phyloP scores from a whole-genome alignment of 768 basidiomycete species.

The Dioszegia hungarica region DNA sequence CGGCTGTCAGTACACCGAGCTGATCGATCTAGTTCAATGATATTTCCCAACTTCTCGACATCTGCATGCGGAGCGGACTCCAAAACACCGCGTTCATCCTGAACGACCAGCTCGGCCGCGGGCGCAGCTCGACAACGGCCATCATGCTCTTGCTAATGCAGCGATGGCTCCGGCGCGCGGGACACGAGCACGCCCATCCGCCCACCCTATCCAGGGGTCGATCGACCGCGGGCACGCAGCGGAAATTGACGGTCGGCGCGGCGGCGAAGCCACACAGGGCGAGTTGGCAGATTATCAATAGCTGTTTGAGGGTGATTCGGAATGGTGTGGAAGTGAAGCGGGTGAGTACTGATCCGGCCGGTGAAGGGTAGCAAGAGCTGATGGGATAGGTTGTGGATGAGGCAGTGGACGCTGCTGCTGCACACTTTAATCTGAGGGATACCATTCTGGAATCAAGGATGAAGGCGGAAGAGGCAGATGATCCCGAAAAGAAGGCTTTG shows the following conservation, averaged over 20 bases:
- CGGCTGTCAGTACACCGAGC: not conserved
- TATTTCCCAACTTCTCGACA: slow-evolving; percentile 58
- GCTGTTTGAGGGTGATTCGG: slow-evolving; percentile 72
- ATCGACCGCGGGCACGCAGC: slow-evolving; percentile 1
- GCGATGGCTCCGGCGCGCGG: slow-evolving; percentile 59
- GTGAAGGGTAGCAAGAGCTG: not conserved
- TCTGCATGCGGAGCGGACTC: slow-evolving; percentile 66
- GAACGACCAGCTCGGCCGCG: slow-evolving; percentile 88
- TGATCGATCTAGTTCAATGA: slow-evolving; percentile 37
- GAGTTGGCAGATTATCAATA: slow-evolving; percentile 65
- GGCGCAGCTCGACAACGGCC: slow-evolving; percentile 85
- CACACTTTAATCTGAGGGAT: slow-evolving; percentile 78
- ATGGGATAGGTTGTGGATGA: slow-evolving; percentile 43
- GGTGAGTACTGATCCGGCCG: slow-evolving; percentile 25
- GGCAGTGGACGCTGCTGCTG: slow-evolving; percentile 75
- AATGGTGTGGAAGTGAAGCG: slow-evolving; percentile 81
- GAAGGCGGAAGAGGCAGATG: slow-evolving; percentile 70
- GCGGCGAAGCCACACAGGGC: slow-evolving; percentile 3
- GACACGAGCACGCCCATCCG: not conserved
- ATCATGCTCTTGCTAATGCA: slow-evolving; percentile 79
- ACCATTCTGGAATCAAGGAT: slow-evolving; percentile 77
- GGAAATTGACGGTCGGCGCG: not conserved
- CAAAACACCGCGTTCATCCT: slow-evolving; percentile 71
- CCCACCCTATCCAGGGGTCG: slow-evolving; percentile 10
- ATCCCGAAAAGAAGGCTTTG: slow-evolving; percentile 63